phyloP scores from a whole-genome alignment of 495 filamentous ascomycete species.

The Lichina pygmaea region DNA sequence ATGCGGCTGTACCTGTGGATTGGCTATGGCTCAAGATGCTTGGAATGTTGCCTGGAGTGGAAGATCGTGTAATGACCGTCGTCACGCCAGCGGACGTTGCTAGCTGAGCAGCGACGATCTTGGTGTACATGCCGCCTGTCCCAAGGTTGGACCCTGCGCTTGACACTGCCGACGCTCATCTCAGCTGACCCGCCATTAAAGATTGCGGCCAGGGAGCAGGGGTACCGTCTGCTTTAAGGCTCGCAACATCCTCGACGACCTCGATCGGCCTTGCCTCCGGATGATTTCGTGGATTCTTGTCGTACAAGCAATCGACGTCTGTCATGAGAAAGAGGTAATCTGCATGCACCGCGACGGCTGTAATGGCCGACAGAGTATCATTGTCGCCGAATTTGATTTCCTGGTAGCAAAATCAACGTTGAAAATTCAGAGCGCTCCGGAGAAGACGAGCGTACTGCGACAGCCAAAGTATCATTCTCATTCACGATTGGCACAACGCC shows the following conservation, averaged over 20 bases:
- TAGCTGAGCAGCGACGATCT: constrained; percentile 81
- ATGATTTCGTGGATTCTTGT: constrained; percentile 70
- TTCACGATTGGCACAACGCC: constrained; percentile 96
- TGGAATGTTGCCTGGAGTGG: constrained; percentile 73
- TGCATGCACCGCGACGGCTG: constrained; percentile 88
- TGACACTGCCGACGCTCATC: constrained; percentile 24
- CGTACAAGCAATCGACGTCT: constrained; percentile 91
- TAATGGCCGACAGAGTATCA: constrained; percentile 87
- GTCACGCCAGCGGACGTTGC: constrained; percentile 90
- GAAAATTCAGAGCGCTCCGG: not conserved
- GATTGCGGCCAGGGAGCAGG: not conserved
- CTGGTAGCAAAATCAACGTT: constrained; percentile 8
- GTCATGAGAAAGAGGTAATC: constrained; percentile 98
- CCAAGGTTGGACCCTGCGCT: constrained; percentile 68
- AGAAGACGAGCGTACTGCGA: constrained; percentile 27
- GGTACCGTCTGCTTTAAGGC: constrained; percentile 56
- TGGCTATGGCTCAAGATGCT: constrained; percentile 69
- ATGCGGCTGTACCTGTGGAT: constrained; percentile 6
- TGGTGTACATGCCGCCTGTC: constrained; percentile 96
- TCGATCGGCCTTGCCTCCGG: constrained; percentile 74
- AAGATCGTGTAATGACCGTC: constrained; percentile 77
- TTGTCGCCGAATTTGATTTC: constrained; percentile 99
- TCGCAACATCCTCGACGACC: constrained; percentile 67
- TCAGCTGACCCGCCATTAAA: not conserved
- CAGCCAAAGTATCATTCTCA: constrained; percentile 90